A percentile compares a stretch with the other conserved stretches of the same genome.
These are phyloP conservation scores for Boletellus ananas DNA, from an alignment of 768 basidiomycete species.

Conservation along the genomic window DNA sequence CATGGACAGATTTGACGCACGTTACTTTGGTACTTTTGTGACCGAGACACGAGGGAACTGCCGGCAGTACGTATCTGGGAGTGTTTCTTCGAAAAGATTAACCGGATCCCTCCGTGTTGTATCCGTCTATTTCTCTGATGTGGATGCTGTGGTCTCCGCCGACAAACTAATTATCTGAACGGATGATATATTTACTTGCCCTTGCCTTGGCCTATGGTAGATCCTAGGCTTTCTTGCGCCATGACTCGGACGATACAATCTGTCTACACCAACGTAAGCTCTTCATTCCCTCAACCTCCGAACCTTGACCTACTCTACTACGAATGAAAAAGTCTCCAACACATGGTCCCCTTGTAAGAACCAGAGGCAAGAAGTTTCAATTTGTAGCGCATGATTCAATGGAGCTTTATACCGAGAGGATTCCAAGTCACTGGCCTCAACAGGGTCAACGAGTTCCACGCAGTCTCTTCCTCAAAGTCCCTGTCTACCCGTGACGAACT, in stretches of 20 bases:
- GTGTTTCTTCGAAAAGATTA: background rate
- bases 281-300: background rate
- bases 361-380: background rate
- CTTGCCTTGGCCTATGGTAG: too few relatives aligned
- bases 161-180: background rate
- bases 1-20: too few relatives aligned
- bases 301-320: background rate
- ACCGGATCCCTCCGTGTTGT: background rate
- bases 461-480: background rate
- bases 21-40: too few relatives aligned
- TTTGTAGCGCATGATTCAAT: background rate
- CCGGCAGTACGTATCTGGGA: background rate
- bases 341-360: background rate
- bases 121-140: background rate
- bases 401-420: too few relatives aligned
- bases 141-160: background rate
- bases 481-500: background rate
- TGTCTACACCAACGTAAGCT: background rate
- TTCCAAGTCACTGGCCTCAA: background rate
- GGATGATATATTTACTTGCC: background rate
- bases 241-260: too few relatives aligned
- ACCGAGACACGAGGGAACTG: too few relatives aligned
- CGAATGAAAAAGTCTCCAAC: background rate
- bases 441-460: background rate
- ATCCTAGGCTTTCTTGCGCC: too few relatives aligned